These are phyloP conservation scores for Boletus pseudopeckii DNA, from an alignment of 768 basidiomycete species.

Conservation along the genomic window DNA sequence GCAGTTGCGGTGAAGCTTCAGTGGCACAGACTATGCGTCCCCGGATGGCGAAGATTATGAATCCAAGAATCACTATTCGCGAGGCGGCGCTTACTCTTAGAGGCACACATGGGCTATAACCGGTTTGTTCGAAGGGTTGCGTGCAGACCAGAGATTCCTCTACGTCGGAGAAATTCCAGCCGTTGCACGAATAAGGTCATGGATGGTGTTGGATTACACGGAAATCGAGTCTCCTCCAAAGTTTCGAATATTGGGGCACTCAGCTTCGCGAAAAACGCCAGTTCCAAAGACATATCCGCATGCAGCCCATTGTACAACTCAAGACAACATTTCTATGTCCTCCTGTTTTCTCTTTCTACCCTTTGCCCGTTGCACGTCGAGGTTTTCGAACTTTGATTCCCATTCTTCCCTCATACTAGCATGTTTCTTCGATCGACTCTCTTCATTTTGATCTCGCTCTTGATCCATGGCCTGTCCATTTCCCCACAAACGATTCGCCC, in stretches of 20 bases:
- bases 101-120: not conserved
- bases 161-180: not conserved
- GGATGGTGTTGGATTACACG: not conserved
- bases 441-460: constrained; percentile 10
- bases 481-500: constrained; percentile 38
- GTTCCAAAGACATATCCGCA: not conserved
- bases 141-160: not conserved
- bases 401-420: constrained; percentile 36
- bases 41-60: not conserved
- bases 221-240: not conserved
- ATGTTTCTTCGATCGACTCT: constrained; percentile 39
- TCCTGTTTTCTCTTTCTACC: constrained; percentile 20
- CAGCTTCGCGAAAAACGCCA: not conserved
- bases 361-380: constrained; percentile 22
- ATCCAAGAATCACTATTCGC: not conserved
- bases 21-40: not conserved
- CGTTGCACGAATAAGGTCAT: not conserved
- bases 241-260: not conserved
- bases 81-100: not conserved
- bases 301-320: not conserved
- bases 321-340: constrained; percentile 26
- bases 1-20: constrained; percentile 29
- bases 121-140: not conserved
- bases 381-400: constrained; percentile 38
- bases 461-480: constrained; percentile 39